Evolutionary conservation across 139 green algal species (phyloP).

Genomic region (Volvox reticuliferus): DNA sequence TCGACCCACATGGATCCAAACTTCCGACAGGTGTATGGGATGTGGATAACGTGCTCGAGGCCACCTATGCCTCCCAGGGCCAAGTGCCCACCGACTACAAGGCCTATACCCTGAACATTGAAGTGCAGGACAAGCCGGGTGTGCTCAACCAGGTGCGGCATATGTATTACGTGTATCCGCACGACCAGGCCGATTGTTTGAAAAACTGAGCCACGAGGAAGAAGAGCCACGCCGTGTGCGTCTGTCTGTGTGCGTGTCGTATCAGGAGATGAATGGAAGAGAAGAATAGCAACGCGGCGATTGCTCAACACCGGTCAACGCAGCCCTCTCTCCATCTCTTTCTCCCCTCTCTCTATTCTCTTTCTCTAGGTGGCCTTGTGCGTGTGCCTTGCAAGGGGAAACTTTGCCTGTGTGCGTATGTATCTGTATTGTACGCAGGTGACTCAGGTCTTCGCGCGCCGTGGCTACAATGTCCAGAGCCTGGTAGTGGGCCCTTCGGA

Average conservation of each 20-base stretch:
- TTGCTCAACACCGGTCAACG: no score
- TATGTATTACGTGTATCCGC: no score
- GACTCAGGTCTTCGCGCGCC: constrained; percentile 93
- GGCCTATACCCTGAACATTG: constrained; percentile 90
- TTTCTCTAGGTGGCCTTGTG: no score
- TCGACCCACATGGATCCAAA: neutral
- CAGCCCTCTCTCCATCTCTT: neutral
- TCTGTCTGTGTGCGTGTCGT: no score
- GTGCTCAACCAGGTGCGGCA: constrained; percentile 90
- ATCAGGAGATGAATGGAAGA: no score
- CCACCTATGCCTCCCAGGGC: constrained; percentile 40
- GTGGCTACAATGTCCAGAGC: constrained; percentile 98
- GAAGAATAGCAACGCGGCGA: no score
- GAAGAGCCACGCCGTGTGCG: no score
- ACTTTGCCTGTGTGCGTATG: no score
- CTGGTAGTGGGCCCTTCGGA: constrained; percentile 94
- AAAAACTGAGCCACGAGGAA: no score
- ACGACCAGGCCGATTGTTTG: no score
- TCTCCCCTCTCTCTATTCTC: neutral
- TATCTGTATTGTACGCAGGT: constrained; percentile 69
- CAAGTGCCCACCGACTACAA: constrained; percentile 31
- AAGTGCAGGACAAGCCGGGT: constrained; percentile 91
- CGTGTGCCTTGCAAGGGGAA: no score
- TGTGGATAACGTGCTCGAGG: constrained; percentile 82
- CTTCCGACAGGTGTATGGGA: constrained; percentile 58